Conservation (phyloP, 169 alveolate genomes). For the Plasmodium cynomolgi region DNA sequence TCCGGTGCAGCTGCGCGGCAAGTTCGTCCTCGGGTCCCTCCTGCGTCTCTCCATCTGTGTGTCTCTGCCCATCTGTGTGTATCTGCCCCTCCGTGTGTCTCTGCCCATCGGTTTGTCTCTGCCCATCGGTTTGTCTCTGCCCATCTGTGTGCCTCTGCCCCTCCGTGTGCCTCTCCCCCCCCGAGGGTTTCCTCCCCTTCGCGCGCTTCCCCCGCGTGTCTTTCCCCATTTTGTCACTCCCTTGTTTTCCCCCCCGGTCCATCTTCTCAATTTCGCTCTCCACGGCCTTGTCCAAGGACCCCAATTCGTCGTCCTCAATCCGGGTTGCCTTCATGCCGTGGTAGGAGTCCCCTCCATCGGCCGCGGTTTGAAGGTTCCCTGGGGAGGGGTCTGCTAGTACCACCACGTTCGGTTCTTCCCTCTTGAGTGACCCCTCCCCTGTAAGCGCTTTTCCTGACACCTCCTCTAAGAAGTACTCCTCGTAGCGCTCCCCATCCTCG, state of each 20-base stretch:
- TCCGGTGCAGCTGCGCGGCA: neutral
- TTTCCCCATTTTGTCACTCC: neutral
- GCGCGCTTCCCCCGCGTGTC: neutral
- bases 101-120: neutral
- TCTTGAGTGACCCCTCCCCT: neutral
- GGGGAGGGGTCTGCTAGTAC: neutral
- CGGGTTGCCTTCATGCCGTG: neutral
- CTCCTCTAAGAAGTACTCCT: neutral
- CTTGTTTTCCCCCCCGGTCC: neutral
- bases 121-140: neutral
- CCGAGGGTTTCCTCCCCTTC: neutral
- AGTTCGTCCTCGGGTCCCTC: neutral
- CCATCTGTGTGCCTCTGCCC: neutral
- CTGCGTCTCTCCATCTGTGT: neutral
- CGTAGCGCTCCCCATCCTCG: constrained; percentile 19
- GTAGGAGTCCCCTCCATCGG: neutral
- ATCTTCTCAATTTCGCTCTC: neutral
- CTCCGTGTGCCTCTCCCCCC: neutral
- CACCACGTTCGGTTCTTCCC: neutral
- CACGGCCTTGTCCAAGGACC: neutral
- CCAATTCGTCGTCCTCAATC: neutral
- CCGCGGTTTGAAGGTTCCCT: neutral
- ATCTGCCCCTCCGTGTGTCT: neutral
- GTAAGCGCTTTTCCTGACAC: neutral
- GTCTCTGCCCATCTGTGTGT: neutral